These are phyloP conservation scores for Erucastrum elatum DNA, from an alignment of 345 rosid species.

Conservation along the genomic window DNA sequence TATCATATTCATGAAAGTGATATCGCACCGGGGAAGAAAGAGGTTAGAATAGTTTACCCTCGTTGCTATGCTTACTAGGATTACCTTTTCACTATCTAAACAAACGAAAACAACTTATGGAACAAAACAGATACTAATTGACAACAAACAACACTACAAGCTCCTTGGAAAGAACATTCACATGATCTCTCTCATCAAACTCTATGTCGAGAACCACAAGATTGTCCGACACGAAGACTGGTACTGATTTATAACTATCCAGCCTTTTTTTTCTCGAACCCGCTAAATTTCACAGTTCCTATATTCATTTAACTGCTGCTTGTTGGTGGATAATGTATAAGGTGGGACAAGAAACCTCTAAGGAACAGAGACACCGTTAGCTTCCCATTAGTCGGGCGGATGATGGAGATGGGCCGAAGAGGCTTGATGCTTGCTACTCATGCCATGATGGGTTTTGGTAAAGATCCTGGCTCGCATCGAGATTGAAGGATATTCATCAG, in stretches of 20 bases:
- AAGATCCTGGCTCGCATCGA: conserved; percentile 54
- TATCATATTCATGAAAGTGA: conserved; percentile 57
- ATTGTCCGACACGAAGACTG: conserved; percentile 86
- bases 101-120: neutral
- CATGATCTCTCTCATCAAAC: conserved; percentile 78
- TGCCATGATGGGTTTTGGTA: conserved; percentile 90
- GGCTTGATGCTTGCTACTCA: conserved; percentile 87
- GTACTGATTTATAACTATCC: conserved; percentile 39
- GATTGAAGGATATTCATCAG: neutral
- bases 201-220: conserved; percentile 68
- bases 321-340: conserved; percentile 28
- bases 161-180: conserved; percentile 66
- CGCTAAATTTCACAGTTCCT: neutral
- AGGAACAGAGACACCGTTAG: conserved; percentile 60
- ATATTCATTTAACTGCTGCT: neutral
- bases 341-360: conserved; percentile 94
- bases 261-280: neutral
- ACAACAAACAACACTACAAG: conserved; percentile 84
- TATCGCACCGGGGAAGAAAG: conserved; percentile 53
- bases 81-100: neutral
- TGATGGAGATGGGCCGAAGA: conserved; percentile 60
- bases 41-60: conserved; percentile 47
- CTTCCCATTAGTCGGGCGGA: conserved; percentile 58
- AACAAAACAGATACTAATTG: conserved; percentile 59
- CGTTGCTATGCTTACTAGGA: neutral